These are phyloP conservation scores for Rhododendron ovatum DNA, from an alignment of 148 eudicot species.

Conservation along the genomic window DNA sequence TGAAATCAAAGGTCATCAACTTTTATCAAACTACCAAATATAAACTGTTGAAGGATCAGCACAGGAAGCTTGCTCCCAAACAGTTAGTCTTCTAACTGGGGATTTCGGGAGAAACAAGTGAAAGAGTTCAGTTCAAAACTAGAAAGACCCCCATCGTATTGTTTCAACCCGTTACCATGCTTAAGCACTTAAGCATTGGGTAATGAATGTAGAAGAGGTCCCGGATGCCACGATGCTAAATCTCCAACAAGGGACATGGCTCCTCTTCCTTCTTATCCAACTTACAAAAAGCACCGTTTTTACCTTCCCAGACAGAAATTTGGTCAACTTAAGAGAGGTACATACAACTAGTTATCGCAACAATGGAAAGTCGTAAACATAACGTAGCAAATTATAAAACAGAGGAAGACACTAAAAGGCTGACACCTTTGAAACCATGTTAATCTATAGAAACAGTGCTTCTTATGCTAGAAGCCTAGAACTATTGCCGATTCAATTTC, in stretches of 20 bases:
- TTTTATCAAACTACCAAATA: neutral
- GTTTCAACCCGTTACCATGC: conserved; percentile 10
- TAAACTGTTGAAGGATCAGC: neutral
- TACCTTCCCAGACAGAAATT: neutral
- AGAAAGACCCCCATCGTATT: neutral
- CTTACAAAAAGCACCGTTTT: neutral
- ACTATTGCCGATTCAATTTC: neutral
- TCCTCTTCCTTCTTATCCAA: conserved; percentile 19
- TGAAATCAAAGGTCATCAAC: neutral
- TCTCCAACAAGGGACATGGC: conserved; percentile 34
- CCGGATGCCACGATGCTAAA: conserved; percentile 23
- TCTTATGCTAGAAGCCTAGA: neutral
- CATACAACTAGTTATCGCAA: neutral
- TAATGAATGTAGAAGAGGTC: conserved; percentile 22
- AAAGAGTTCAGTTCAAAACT: neutral
- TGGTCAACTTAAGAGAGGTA: neutral
- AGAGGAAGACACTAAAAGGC: neutral
- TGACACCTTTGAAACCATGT: neutral
- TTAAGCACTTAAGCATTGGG: neutral
- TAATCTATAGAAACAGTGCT: neutral
- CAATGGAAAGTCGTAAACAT: neutral
- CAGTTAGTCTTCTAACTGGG: neutral
- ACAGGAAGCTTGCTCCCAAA: neutral
- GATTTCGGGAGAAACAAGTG: neutral
- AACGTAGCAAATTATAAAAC: neutral